Evolutionary conservation across 2,329 filamentous ascomycete species (phyloP).

Genomic region (Orbilia oligospora): DNA sequence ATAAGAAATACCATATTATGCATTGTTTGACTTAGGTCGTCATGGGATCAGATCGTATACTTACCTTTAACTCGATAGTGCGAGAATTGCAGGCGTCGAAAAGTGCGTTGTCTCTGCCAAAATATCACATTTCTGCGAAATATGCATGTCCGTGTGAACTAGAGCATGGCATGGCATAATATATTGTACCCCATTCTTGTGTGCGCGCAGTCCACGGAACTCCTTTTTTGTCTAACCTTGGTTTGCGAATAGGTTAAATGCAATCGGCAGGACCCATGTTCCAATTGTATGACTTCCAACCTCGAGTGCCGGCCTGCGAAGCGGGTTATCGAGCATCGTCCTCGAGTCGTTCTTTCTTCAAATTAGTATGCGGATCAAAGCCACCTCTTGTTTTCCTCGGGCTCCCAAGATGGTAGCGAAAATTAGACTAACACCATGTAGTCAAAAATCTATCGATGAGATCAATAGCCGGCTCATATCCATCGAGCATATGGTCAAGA

Average conservation of each 20-base stretch:
- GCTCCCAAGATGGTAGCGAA: conserved; percentile 21
- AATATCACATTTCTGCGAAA: conserved; percentile 44
- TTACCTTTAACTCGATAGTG: conserved; percentile 42
- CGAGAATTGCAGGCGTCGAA: conserved; percentile 58
- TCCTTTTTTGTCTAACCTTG: not conserved
- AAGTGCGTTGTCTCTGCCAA: conserved; percentile 57
- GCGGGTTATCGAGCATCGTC: conserved; percentile 54
- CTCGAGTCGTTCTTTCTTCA: conserved; percentile 56
- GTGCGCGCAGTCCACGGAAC: conserved; percentile 14
- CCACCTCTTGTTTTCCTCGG: not conserved
- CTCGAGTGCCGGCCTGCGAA: conserved; percentile 58
- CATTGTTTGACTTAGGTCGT: conserved; percentile 40
- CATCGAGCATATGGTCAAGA: conserved; percentile 57
- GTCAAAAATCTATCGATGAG: conserved; percentile 58
- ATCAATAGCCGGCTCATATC: conserved; percentile 58
- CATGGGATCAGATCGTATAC: conserved; percentile 1
- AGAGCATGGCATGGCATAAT: not conserved
- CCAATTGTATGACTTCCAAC: conserved; percentile 58
- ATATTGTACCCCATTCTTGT: conserved; percentile 17
- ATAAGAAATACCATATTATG: conserved; percentile 43
- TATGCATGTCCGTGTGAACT: not conserved
- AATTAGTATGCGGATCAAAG: conserved; percentile 50
- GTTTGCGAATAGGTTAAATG: conserved; percentile 55
- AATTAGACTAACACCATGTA: conserved; percentile 19
- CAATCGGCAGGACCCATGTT: conserved; percentile 59